These are phyloP conservation scores for Cladosporium austrohemisphaericum DNA, from an alignment of 2,329 filamentous ascomycete genomes.

Conservation along the genomic window DNA sequence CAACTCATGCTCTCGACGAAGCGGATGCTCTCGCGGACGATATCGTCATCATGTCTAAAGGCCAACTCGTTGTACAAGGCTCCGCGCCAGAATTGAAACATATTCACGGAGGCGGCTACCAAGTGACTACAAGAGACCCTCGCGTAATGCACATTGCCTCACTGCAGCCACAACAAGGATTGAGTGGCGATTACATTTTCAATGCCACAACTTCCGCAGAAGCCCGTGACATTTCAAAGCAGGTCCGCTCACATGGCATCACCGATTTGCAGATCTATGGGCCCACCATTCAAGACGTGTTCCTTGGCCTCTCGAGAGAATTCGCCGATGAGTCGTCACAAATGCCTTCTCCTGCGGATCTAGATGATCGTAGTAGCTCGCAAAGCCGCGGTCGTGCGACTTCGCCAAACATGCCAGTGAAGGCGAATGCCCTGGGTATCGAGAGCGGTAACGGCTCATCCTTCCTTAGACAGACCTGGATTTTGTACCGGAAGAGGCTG, in stretches of 20 bases:
- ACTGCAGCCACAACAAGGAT: conserved; percentile 20
- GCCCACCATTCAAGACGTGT: conserved; percentile 86
- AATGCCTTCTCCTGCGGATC: neutral
- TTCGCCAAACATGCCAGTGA: conserved; percentile 18
- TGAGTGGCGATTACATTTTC: conserved; percentile 50
- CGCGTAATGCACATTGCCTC: neutral
- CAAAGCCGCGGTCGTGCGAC: conserved; percentile 18
- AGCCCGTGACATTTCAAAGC: neutral
- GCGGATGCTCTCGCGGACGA: conserved; percentile 82
- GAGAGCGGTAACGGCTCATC: conserved; percentile 64
- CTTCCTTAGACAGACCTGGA: conserved; percentile 62
- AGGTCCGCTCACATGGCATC: conserved; percentile 47
- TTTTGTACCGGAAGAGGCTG: conserved; percentile 71
- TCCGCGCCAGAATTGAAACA: conserved; percentile 81
- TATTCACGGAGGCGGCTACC: conserved; percentile 73
- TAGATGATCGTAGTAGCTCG: conserved; percentile 11
- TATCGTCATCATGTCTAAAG: conserved; percentile 80
- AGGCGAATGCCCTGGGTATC: conserved; percentile 24
- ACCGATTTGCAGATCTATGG: conserved; percentile 76
- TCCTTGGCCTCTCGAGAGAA: conserved; percentile 78
- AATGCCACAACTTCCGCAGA: conserved; percentile 1
- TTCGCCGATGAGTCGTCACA: conserved; percentile 49
- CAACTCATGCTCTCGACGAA: conserved; percentile 88
- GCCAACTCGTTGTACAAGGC: conserved; percentile 72
- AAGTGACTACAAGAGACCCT: conserved; percentile 45